These are phyloP conservation scores for Tillandsia fasciculata DNA, from an alignment of 176 grass and related monocot species.

Conservation along the genomic window DNA sequence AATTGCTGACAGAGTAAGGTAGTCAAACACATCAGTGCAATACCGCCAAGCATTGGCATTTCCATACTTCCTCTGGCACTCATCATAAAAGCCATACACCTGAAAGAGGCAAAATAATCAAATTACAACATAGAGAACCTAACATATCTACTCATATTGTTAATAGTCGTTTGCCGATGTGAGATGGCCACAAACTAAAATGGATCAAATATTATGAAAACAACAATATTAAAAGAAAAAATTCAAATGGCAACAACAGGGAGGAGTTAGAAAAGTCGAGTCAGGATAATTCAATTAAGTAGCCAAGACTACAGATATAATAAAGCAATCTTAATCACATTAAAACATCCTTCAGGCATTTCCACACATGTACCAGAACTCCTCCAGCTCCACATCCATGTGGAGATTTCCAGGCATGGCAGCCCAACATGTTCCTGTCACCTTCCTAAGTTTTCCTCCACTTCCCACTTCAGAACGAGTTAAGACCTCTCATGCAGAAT, in stretches of 20 bases:
- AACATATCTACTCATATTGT: neutral
- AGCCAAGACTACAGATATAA: neutral
- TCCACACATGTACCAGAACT: too few species aligned
- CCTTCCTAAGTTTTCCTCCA: too few species aligned
- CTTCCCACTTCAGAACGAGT: too few species aligned
- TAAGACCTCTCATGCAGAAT: too few species aligned
- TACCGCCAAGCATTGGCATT: constrained; percentile 99
- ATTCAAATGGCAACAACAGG: neutral
- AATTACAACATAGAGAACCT: neutral
- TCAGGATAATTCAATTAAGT: neutral
- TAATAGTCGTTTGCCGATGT: too few species aligned
- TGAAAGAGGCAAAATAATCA: constrained; percentile 14
- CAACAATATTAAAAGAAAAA: too few species aligned
- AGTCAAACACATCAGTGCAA: constrained; percentile 99
- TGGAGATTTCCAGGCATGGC: too few species aligned
- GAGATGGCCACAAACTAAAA: too few species aligned
- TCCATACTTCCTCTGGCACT: constrained; percentile 98
- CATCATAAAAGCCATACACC: constrained; percentile 99
- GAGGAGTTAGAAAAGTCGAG: neutral
- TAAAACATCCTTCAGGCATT: neutral
- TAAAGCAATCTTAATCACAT: neutral
- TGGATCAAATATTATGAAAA: too few species aligned
- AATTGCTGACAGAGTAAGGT: constrained; percentile 95
- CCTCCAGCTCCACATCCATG: too few species aligned
- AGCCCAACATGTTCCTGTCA: too few species aligned